Base-by-base conservation (phyloP, 164 flowering plant genomes). In the Magnolia kwangsiensis region DNA sequence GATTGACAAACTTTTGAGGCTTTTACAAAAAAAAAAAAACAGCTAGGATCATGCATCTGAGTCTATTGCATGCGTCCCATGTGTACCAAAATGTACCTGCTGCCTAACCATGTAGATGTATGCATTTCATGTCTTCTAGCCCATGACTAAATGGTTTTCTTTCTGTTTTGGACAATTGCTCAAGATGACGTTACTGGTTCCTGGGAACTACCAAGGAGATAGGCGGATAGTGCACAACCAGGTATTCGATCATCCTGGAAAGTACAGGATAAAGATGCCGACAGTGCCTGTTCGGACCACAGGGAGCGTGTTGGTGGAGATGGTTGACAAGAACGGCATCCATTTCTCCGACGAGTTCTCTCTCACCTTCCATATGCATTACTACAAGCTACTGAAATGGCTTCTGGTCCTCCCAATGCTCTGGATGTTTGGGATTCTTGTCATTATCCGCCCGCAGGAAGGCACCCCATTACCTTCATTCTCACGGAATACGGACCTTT, bases 131-230 rank as follows among this genome's bases (percentile, higher is more conserved):
- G 61, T 55, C 18, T 55, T 55, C 61, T 55, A 13, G 61, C 61
- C 45, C n/a, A 7, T 50, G 13, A 23, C 24, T 49, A 10, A 31
- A 6, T 50, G 18, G 8, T 61, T 64, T 37, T 74, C 69, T 72
- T 37, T 63, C 64, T 21, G 63, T 51, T 58, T 64, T 21, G n/a
- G 74, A 80, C 72, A 18, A 75, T 63, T 29, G 49, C 80, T 78
- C 86, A 94, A 55, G 99, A 85, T 89, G 64, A 88, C 90, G 6
- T 84, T 96, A 78, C 80, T 93, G 79, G 99, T 96, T 81, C 99
- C 99, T 64, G 99, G 98, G 27, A 96, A 96, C 74, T 94, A 92
- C 86, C 98, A 90, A 86, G 98, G 98, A 66, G 96, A 93, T 24
- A 90, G 98, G 81, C 85, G 82, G 67, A 93, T 94, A 77, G 89